phyloP scores from a whole-genome alignment of 202 grass and related monocot species.

The Tripidium arundinaceum region DNA sequence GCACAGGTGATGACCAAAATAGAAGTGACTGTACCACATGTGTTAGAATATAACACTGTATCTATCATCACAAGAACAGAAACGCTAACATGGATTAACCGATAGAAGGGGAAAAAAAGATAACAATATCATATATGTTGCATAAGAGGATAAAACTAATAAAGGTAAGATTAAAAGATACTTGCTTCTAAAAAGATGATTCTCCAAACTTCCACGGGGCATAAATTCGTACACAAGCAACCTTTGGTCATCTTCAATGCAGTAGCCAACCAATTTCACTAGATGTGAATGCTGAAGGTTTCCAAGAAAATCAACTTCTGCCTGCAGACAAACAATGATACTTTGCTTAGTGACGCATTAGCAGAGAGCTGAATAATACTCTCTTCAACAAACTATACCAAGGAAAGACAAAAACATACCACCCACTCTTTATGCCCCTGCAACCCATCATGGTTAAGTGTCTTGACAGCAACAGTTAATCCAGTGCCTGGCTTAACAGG shows the following conservation, averaged over 20 bases:
- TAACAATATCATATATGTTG: conserved; percentile 17
- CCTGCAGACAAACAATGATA: no score
- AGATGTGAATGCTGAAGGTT: conserved; percentile 75
- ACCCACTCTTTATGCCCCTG: conserved; percentile 92
- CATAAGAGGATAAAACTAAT: conserved; percentile 22
- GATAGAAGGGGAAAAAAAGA: neutral
- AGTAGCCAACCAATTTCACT: conserved; percentile 76
- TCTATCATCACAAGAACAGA: neutral
- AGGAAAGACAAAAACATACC: no score
- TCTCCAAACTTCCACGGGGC: conserved; percentile 82
- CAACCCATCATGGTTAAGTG: conserved; percentile 81
- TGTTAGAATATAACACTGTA: neutral
- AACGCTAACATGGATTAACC: neutral
- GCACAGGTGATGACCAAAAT: conserved; percentile 9
- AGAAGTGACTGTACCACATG: neutral
- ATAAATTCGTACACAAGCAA: conserved; percentile 88
- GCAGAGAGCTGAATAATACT: no score
- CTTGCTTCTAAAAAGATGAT: conserved; percentile 88
- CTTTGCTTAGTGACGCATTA: no score
- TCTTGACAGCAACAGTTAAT: conserved; percentile 83
- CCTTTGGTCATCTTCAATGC: conserved; percentile 88
- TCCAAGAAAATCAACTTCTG: conserved; percentile 86
- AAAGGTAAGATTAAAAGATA: conserved; percentile 16
- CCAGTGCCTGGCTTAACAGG: conserved; percentile 82
- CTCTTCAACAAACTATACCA: no score